Evolutionary conservation across 306 rosid species (phyloP).

Genomic region (Trichosanthes truncata): DNA sequence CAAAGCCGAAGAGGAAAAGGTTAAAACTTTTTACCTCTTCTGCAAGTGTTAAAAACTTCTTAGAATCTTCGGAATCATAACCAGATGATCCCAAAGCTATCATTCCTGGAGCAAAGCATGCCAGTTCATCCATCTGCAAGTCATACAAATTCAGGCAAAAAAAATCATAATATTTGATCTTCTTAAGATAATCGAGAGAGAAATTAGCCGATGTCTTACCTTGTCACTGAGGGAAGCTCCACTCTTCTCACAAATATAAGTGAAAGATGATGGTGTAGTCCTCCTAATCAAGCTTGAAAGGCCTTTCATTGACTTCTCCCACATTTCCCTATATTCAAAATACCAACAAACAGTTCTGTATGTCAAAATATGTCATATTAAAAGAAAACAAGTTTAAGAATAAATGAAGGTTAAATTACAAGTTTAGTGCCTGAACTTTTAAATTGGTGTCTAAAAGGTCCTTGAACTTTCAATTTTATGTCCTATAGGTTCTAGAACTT

Average conservation of each 20-base stretch:
- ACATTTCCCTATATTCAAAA: conserved; percentile 80
- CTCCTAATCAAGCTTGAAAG: conserved; percentile 57
- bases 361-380: conserved; percentile 10
- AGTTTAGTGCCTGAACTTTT: not conserved
- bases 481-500: not conserved
- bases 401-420: too few species aligned
- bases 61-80: conserved; percentile 63
- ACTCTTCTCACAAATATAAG: conserved; percentile 90
- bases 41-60: conserved; percentile 67
- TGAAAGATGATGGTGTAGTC: conserved; percentile 85
- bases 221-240: conserved; percentile 70
- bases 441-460: not conserved
- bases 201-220: conserved; percentile 34
- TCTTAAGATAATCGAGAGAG: not conserved
- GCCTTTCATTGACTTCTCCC: conserved; percentile 98
- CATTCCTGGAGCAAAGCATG: conserved; percentile 99
- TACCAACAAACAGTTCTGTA: conserved; percentile 13
- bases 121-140: conserved; percentile 97
- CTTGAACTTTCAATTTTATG: not conserved
- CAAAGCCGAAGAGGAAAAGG: not conserved
- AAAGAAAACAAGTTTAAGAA: not conserved
- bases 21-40: conserved; percentile 59
- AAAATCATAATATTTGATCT: not conserved
- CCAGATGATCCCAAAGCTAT: conserved; percentile 88
- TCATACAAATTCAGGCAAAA: conserved; percentile 13